Conservation (phyloP, 1,284 basidiomycete genomes). For the Tilletia walkeri region DNA sequence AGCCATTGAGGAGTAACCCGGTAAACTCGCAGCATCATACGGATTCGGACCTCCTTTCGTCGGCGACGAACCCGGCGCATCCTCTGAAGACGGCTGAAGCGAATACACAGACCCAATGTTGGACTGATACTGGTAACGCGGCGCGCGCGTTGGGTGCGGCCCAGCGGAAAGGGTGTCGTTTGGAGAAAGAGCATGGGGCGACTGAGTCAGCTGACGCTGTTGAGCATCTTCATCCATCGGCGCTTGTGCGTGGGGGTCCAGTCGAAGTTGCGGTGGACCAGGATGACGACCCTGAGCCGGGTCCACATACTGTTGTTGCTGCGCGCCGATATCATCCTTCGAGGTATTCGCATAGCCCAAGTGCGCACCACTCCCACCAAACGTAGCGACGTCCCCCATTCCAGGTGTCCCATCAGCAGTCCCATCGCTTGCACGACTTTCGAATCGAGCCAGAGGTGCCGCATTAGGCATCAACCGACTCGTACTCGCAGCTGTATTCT, state of each 20-base stretch:
- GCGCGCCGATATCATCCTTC: neutral
- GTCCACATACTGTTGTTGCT: neutral
- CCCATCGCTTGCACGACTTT: neutral
- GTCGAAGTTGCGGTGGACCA: conserved; percentile 8
- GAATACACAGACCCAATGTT: conserved; percentile 4
- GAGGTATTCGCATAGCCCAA: neutral
- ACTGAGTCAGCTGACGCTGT: neutral
- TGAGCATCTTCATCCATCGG: neutral
- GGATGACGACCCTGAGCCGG: neutral
- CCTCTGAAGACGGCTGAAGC: neutral
- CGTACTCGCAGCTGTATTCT: neutral
- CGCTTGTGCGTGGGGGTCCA: neutral
- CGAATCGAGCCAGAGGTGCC: neutral
- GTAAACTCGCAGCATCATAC: neutral
- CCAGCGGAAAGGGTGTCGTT: neutral
- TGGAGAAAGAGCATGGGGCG: neutral
- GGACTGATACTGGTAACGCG: conserved; percentile 5
- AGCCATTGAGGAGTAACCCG: conserved; percentile 2
- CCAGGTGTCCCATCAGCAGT: neutral
- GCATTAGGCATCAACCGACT: conserved; percentile 5
- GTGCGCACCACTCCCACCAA: neutral
- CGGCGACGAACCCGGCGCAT: neutral
- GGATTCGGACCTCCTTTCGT: neutral
- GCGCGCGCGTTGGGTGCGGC: neutral
- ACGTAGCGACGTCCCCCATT: neutral